phyloP scores from a whole-genome alignment of 345 rosid genomes.

The Atalantia buxifolia region DNA sequence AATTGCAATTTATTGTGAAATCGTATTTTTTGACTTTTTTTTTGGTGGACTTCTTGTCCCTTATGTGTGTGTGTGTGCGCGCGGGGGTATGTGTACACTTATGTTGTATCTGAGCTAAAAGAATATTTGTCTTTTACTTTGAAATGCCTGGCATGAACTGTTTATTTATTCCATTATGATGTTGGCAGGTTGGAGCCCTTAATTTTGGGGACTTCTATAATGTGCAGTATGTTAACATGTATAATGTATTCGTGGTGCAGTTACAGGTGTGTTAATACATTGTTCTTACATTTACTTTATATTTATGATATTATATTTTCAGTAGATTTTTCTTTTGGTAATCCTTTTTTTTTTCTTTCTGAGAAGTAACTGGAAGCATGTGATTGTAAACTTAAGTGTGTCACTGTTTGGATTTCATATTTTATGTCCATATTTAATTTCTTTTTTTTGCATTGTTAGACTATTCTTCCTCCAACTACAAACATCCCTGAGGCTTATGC shows the following conservation, averaged over 20 bases:
- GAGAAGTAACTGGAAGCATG: not conserved
- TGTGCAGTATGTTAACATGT: conserved; percentile 77
- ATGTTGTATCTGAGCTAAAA: too few species aligned
- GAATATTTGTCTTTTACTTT: not conserved
- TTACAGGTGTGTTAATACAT: conserved; percentile 55
- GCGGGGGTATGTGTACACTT: too few species aligned
- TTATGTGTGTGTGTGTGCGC: too few species aligned
- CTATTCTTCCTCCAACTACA: conserved; percentile 71
- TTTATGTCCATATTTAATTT: not conserved
- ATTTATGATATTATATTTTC: not conserved
- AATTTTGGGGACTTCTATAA: conserved; percentile 87
- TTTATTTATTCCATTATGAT: conserved; percentile 8
- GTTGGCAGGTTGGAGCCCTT: conserved; percentile 82
- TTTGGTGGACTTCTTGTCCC: too few species aligned
- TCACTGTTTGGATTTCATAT: not conserved
- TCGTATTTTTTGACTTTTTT: not conserved
- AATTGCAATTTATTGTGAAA: not conserved
- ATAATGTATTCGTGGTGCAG: conserved; percentile 73
- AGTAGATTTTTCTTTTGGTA: not conserved
- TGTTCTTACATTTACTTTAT: not conserved
- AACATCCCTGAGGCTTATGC: conserved; percentile 93
- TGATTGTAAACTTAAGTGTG: not conserved
- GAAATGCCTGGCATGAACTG: not conserved
- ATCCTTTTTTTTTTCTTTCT: too few species aligned
- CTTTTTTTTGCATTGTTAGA: conserved; percentile 35